Base-by-base conservation (phyloP, 108 stramenopile species). In the Fragilaria radians region DNA sequence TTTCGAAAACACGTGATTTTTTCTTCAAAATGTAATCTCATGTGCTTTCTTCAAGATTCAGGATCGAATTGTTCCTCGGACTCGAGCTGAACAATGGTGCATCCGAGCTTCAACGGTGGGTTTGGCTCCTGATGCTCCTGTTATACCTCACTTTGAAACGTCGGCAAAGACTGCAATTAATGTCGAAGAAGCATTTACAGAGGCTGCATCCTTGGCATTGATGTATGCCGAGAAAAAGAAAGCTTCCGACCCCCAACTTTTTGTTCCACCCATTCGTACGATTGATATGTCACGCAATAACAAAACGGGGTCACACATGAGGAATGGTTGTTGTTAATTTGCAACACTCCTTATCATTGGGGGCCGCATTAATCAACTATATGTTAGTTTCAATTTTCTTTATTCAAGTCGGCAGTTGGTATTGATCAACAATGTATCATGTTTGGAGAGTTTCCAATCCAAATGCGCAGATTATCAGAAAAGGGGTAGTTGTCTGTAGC, bases 161-260 rank as follows among this genome's bases (percentile, higher is more conserved):
- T 95, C 93, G 11, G 98, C 98, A 17, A 96, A 96, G 56, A 93
- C 91, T 18, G 93, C 96, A 0, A 63, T 83, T 18, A 92, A 93
- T 72, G 98, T 99, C 23, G 97, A 99, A 29, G 89, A 81, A 18
- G 96, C 96, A 18, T 97, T 99, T 66, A 57, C 74, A 31, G 86
- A 89, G 62, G 77, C 79, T 47, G 85, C 90, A 0, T 48, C 71
- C 25, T 55, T 72, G 45, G 80, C 80, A 3, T 57, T 81, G 59
- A 32, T 63, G 27, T 76, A 81, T 55, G 80, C 73, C 60, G 80
- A 76, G 29, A 67, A 73, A 46, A 76, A 76, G 48, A 58, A 51
- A 42, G 62, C 63, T 32, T 63, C 72, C n/a, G 65, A 70, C 53
- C 80, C 80, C 36, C 75, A 76, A 73, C 61, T 81, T 18, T 81